Base-by-base conservation (phyloP, 1,284 basidiomycete species). In the Leccinum subrobustum region DNA sequence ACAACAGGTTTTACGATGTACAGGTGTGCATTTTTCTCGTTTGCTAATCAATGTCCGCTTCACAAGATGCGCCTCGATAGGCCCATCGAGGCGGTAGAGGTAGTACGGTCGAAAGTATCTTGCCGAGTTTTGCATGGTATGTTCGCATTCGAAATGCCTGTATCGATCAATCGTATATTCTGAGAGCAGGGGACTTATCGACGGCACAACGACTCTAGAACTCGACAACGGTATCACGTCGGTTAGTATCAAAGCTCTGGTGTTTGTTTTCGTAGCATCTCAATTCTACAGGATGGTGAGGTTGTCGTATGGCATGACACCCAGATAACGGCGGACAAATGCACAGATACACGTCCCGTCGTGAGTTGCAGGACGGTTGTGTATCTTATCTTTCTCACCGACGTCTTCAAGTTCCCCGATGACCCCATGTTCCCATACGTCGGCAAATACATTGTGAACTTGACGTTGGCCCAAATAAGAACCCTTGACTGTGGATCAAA, bases 221-320 rank as follows among this genome's bases (percentile, higher is more conserved):
- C 73, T 92, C 63, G 91, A 92, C 73, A 89, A 90, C 68, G 88
- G 87, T 4, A 81, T 92, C 58, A 89, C 90, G 2, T 84, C 84
- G 77, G 87, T 84, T 55, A 64, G 72, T 56, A 9, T 29, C 4
- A 11, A n/a, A 35, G 42, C 42, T 37, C 16, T 6, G 4, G n/a
- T n/a, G 6, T 16, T 23, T 27, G 12, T 42, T 33, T n/a, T n/a
- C 23, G 31, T 9, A 11, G 18, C 7, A 33, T 44, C 61, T 64
- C 54, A 71, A 67, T 39, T 48, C 51, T 44, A 39, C 50, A 89
- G 85, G 90, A 92, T 69, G 88, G 87, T 12, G 80, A 83, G 51
- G 85, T 89, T 9, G 78, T 93, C 47, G 88, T 93, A 3, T 92
- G 89, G 88, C 91, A 93, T 68, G 91, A 93, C 71, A 85, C 87